Percentiles rank a stretch among this genome's conserved stretches.
Evolutionary conservation across 805 yeast species (phyloP).

Genomic region (Starmerella sp.): DNA sequence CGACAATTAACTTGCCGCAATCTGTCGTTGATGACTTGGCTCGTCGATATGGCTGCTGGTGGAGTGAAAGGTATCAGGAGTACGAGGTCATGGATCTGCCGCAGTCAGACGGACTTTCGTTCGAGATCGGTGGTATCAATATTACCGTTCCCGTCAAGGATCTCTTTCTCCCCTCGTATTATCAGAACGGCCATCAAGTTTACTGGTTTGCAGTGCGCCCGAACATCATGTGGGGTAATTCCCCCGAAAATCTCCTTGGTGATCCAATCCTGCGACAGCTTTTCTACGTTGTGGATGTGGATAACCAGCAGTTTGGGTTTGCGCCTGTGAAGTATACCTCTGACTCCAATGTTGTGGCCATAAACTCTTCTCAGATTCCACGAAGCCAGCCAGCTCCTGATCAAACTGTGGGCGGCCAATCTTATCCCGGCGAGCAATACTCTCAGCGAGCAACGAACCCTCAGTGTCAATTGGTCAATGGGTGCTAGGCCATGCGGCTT

Average conservation of each 20-base stretch:
- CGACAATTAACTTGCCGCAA: conserved; percentile 36
- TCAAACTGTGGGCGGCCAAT: conserved; percentile 2
- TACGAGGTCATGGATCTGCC: not conserved
- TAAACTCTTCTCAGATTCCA: conserved; percentile 6
- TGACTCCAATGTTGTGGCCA: conserved; percentile 1
- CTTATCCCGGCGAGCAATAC: not conserved
- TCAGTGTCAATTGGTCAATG: not conserved
- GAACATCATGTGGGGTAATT: not conserved
- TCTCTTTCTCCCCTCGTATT: conserved; percentile 16
- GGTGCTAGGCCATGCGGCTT: not conserved
- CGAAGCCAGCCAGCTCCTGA: conserved; percentile 11
- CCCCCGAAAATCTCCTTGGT: conserved; percentile 24
- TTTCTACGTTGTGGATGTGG: conserved; percentile 55
- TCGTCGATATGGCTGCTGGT: conserved; percentile 2
- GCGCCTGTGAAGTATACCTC: conserved; percentile 30
- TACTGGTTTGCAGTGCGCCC: not conserved
- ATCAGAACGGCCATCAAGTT: not conserved
- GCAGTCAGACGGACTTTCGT: not conserved
- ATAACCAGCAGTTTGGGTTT: conserved; percentile 43
- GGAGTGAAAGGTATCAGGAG: not conserved
- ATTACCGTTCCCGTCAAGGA: conserved; percentile 20
- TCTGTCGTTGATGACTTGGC: conserved; percentile 10
- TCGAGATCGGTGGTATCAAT: conserved; percentile 15
- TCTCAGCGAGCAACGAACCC: not conserved
- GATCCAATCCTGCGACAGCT: conserved; percentile 50